These are phyloP conservation scores for Chrysanthemum seticuspe DNA, from an alignment of 129 eudicot genomes.

Conservation along the genomic window DNA sequence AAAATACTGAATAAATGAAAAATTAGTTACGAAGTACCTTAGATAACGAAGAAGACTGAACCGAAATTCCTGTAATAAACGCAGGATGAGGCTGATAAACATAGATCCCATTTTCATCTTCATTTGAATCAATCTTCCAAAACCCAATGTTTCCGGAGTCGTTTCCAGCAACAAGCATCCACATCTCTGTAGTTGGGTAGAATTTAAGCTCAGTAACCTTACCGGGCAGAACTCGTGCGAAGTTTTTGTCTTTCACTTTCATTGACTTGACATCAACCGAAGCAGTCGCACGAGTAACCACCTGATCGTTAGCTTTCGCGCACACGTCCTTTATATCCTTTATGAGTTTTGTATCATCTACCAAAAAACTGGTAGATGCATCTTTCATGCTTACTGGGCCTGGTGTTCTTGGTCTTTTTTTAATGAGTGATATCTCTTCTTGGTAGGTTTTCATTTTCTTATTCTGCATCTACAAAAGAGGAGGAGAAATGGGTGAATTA, in stretches of 20 bases:
- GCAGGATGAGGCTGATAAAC: constrained; percentile 55
- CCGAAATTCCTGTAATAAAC: constrained; percentile 53
- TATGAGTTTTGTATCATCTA: too few relatives aligned
- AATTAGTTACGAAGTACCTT: constrained; percentile 38
- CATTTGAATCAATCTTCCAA: constrained; percentile 59
- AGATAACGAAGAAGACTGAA: constrained; percentile 52
- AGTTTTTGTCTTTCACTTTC: constrained; percentile 44
- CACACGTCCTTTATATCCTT: too few relatives aligned
- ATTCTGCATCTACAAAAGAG: too few relatives aligned
- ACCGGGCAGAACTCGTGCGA: constrained; percentile 55
- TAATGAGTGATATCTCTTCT: too few relatives aligned
- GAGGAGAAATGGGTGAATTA: too few relatives aligned
- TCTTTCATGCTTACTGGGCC: too few relatives aligned
- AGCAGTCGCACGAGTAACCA: too few relatives aligned
- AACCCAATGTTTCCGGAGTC: constrained; percentile 59
- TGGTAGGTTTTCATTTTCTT: too few relatives aligned
- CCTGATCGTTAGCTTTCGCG: too few relatives aligned
- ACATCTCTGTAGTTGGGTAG: constrained; percentile 46
- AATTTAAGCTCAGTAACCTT: constrained; percentile 48
- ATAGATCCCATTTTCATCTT: constrained; percentile 46
- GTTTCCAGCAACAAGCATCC: constrained; percentile 65
- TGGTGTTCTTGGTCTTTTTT: too few relatives aligned
- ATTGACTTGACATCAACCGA: constrained; percentile 39
- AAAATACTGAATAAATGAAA: too few relatives aligned
- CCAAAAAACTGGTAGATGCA: too few relatives aligned